Percentiles rank a stretch among this genome's conserved stretches.
These are phyloP conservation scores for Yamadazyma atmosphaerica DNA, from an alignment of 1,139 yeast species.

Conservation along the genomic window DNA sequence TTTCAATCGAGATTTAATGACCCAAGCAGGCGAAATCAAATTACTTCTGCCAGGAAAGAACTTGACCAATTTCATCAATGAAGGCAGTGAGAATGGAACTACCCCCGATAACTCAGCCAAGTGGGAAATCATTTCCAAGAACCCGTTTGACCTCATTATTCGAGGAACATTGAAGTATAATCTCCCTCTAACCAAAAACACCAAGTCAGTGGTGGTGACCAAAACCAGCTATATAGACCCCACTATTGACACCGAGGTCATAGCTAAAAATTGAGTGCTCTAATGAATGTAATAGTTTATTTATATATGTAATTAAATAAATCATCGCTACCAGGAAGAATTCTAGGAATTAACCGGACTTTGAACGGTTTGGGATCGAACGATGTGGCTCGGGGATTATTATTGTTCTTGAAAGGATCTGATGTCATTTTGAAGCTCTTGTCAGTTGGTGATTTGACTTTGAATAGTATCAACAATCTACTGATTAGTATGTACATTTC, in stretches of 20 bases:
- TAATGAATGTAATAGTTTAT: too few species aligned
- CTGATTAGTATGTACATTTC: slow-evolving; percentile 53
- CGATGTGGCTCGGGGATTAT: slow-evolving; percentile 54
- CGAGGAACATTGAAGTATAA: slow-evolving; percentile 81
- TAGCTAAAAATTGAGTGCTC: too few species aligned
- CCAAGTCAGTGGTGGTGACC: slow-evolving; percentile 62
- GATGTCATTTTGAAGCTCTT: slow-evolving; percentile 33
- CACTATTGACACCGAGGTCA: slow-evolving; percentile 11
- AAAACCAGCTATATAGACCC: slow-evolving; percentile 64
- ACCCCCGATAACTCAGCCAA: slow-evolving; percentile 49
- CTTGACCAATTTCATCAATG: slow-evolving; percentile 34
- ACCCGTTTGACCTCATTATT: slow-evolving; percentile 84
- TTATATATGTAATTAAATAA: slow-evolving; percentile 18
- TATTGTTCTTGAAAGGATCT: slow-evolving; percentile 51
- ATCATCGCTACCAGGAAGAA: slow-evolving; percentile 21
- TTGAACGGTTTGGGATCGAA: slow-evolving; percentile 55
- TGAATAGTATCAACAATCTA: slow-evolving; percentile 34
- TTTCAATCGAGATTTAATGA: slow-evolving; percentile 57
- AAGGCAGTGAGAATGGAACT: slow-evolving; percentile 12
- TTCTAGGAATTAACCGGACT: slow-evolving; percentile 29
- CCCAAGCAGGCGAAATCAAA: slow-evolving; percentile 68
- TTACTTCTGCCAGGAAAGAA: slow-evolving; percentile 74
- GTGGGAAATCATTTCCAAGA: slow-evolving; percentile 75
- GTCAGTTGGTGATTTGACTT: slow-evolving; percentile 42
- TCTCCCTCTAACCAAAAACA: slow-evolving; percentile 61